Base-by-base conservation (phyloP, 1,284 basidiomycete species). In the Rhodotorula sp. region DNA sequence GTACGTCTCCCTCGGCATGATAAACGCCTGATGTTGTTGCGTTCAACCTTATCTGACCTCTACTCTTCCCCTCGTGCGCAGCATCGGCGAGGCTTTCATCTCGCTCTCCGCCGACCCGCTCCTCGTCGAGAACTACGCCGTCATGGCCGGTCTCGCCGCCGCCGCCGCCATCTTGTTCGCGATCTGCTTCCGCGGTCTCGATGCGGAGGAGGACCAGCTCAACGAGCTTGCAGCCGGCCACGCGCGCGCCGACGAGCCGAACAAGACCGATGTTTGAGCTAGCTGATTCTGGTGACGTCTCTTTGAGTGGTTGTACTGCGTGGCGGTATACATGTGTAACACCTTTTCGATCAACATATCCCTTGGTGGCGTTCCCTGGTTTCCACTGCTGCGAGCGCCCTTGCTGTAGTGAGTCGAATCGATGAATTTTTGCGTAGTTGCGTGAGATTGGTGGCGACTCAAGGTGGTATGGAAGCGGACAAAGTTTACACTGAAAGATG, bases 131-230 rank as follows among this genome's bases (percentile, higher is more conserved):
- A 70, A 67, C 57, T 68, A 83, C 74, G 82, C 84, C 46, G 82
- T 82, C 29, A 82, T 86, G n/a, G 85, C 83, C 72, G 79, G 84
- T 56, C 77, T 84, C 55, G 82, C 86, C 33, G 83, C 82, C 64
- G 76, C 85, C 64, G 82, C 82, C 44, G 85, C 84, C 17, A 66
- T 80, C 65, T 61, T 86, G 22, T 90, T 92, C 83, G 91, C 87
- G 86, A 77, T 86, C 71, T 81, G 83, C 44, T 86, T 88, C 75
- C 24, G 68, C 7, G 45, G 67, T 0, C 69, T 76, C 44, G 77
- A 78, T 67, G 61, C 51, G 26, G 73, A 77, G 51, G 77, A 78
- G 51, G 55, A 62, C 44, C 8, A 53, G 24, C 68, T 78, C 60
- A 76, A 77, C 64, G 73, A 75, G 37, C 53, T 76, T 15, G 55